Base-by-base conservation (phyloP, 208 protist genomes). In the Leptomonas pyrrhocoris region DNA sequence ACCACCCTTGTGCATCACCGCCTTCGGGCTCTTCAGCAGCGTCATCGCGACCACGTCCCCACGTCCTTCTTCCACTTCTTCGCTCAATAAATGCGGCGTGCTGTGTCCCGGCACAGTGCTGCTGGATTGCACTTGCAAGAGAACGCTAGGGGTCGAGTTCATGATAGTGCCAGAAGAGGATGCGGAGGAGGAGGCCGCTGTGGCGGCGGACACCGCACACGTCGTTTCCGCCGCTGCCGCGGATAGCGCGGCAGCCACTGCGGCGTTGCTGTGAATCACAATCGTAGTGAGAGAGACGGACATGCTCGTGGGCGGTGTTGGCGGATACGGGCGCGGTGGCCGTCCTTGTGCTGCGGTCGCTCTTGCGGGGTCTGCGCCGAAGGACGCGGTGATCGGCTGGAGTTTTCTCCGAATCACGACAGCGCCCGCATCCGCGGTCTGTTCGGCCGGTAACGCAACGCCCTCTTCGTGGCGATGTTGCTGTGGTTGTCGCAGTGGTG, bases 131-230 rank as follows among this genome's bases (percentile, higher is more conserved):
- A 57, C 16, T 48, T 55, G 61, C 31, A 57, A 13, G 19, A 57
- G 59, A 40, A 34, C n/a, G 28, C 59, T 53, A 3, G 59, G 46
- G 19, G 59, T 31, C 18, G 59, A 55, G 43, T 53, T 65, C n/a
- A 65, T 42, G 46, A 55, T 55, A 28, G 43, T 65, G 46, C 28
- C 46, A 7, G 59, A 65, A 5, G 59, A 65, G 12, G 51, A 15
- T 25, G 58, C 51, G 23, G 31, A 3, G 3, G 34, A 38, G 34
- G 34, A 12, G 34, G 34, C n/a, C n/a, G n/a, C n/a, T n/a, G n/a
- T n/a, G n/a, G n/a, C n/a, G n/a, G n/a, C 54, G 54, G 38, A 61
- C 38, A 49, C 3, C 40, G 31, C 27, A 38, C 58, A 49, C 30
- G 46, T 9, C 18, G 43, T 34, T 30, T n/a, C 56, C 3, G 31